phyloP scores from a whole-genome alignment of 257 asterid genomes.

The Solanum lycopersicoides region DNA sequence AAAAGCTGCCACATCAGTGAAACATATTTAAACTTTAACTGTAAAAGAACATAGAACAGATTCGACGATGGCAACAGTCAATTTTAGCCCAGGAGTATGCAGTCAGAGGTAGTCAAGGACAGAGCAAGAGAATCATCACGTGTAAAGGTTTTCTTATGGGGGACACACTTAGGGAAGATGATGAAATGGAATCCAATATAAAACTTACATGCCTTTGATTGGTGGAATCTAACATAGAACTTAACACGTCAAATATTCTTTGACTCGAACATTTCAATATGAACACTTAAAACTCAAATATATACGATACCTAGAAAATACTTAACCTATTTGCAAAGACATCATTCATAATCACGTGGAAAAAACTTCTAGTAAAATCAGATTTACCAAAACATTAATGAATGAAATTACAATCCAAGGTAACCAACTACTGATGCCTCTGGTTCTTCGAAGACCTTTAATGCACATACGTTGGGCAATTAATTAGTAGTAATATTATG shows the following conservation, averaged over 20 bases:
- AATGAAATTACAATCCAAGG: background rate
- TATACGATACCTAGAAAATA: background rate
- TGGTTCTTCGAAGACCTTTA: background rate
- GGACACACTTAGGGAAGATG: background rate
- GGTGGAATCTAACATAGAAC: background rate
- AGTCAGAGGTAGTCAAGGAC: background rate
- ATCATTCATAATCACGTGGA: background rate
- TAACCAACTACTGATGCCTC: background rate
- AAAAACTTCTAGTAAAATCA: background rate
- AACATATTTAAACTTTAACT: background rate
- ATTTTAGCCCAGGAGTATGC: background rate
- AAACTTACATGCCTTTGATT: background rate
- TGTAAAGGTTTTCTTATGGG: background rate
- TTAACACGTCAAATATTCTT: background rate
- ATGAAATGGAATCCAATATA: background rate
- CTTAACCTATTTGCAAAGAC: background rate
- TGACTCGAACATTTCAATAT: background rate
- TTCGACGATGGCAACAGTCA: background rate
- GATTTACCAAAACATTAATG: background rate
- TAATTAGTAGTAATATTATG: background rate
- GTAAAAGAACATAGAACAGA: background rate
- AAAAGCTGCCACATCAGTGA: background rate
- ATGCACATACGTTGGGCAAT: background rate
- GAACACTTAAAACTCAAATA: background rate
- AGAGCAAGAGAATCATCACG: background rate